Evolutionary conservation across 768 basidiomycete genomes (phyloP).

Genomic region (Lyophyllum shimeji): DNA sequence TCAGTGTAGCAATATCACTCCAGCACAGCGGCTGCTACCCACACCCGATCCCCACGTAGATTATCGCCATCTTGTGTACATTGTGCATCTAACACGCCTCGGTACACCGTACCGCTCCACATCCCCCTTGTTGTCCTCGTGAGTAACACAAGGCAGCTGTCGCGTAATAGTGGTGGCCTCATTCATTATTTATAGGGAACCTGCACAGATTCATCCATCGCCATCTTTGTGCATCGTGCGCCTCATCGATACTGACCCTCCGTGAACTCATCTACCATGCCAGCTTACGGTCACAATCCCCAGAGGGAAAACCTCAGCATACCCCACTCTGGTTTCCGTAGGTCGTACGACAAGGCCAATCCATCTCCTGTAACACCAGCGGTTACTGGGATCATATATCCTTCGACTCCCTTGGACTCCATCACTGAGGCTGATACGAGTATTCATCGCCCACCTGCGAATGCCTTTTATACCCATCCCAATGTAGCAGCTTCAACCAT

Average conservation of each 20-base stretch:
- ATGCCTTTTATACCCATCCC: conserved; percentile 34
- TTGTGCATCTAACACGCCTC: conserved; percentile 16
- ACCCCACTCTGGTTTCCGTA: conserved; percentile 13
- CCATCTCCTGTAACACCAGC: conserved; percentile 43
- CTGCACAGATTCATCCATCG: conserved; percentile 7
- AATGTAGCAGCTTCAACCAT: conserved; percentile 41
- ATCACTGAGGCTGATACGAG: conserved; percentile 34
- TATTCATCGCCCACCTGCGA: conserved; percentile 21
- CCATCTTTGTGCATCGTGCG: conserved; percentile 10
- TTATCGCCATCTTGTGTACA: conserved; percentile 18
- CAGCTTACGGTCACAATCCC: conserved; percentile 20
- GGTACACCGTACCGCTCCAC: conserved; percentile 30
- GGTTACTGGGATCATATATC: conserved; percentile 49
- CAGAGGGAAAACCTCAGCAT: conserved; percentile 26
- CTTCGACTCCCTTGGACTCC: conserved; percentile 35
- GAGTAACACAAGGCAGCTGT: conserved; percentile 38
- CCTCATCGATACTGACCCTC: conserved; percentile 9
- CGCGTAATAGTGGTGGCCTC: conserved; percentile 8
- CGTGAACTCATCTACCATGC: conserved; percentile 15
- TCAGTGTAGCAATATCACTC: conserved; percentile 14
- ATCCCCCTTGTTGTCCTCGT: conserved; percentile 36
- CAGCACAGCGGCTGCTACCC: conserved; percentile 10
- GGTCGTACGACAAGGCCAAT: conserved; percentile 22
- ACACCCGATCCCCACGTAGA: conserved; percentile 14
- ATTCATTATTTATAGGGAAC: conserved; percentile 13